Conservation (phyloP, 306 rosid genomes). For the Cicer judaicum region DNA sequence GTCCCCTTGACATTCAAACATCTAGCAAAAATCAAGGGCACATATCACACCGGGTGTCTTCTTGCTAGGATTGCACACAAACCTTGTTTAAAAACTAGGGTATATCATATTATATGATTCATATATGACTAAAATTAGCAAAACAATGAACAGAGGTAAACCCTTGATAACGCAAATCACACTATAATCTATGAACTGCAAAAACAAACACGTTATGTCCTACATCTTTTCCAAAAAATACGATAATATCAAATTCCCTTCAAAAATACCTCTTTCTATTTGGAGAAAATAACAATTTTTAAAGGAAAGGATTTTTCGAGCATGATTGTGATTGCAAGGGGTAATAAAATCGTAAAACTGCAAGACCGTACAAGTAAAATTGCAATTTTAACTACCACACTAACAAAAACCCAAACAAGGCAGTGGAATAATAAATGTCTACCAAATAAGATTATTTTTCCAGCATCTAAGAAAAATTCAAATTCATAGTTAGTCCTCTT, state of each 20-base stretch:
- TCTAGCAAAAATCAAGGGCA: conserved; percentile 12
- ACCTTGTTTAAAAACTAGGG: conserved; percentile 18
- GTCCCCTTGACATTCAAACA: neutral
- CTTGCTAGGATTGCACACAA: neutral
- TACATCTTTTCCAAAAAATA: neutral
- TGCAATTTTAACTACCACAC: neutral
- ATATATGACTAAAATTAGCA: conserved; percentile 15
- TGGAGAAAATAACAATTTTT: neutral
- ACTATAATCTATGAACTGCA: neutral
- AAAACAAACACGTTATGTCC: neutral
- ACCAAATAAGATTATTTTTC: neutral
- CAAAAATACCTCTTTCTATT: neutral
- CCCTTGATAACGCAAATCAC: neutral
- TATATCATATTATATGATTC: too few species aligned
- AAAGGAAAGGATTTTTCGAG: neutral
- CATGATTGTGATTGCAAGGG: neutral
- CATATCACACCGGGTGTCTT: conserved; percentile 34
- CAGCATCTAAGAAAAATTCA: conserved; percentile 10
- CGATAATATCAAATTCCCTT: neutral
- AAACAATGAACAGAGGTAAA: neutral
- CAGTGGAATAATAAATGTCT: neutral
- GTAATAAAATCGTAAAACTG: neutral
- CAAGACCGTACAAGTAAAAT: neutral
- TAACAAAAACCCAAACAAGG: conserved; percentile 12
- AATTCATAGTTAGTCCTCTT: neutral